These are phyloP conservation scores for Rachicladosporium sp. DNA, from an alignment of 2,329 filamentous ascomycete genomes.

Conservation along the genomic window DNA sequence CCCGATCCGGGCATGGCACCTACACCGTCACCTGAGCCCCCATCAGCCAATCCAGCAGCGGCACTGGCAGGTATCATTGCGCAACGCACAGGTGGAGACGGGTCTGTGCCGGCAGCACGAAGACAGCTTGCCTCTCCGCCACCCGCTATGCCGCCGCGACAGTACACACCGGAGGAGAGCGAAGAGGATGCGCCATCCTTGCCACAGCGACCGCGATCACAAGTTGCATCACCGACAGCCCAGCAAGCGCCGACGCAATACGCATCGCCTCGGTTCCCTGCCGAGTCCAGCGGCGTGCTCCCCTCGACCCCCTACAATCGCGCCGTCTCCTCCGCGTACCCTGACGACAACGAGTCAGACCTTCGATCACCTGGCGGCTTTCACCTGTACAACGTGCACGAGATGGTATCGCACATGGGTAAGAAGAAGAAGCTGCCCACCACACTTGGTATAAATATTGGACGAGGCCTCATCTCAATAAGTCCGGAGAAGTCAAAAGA, in stretches of 20 bases:
- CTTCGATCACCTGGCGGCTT: conserved; percentile 60
- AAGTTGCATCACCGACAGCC: conserved; percentile 34
- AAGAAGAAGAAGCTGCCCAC: conserved; percentile 98
- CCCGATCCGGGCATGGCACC: conserved; percentile 33
- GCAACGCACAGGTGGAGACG: conserved; percentile 30
- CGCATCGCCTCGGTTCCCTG: conserved; percentile 27
- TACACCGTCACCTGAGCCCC: conserved; percentile 20
- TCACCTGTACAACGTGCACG: conserved; percentile 91
- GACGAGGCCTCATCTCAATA: conserved; percentile 83
- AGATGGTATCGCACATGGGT: conserved; percentile 93
- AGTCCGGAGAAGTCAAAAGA: conserved; percentile 74
- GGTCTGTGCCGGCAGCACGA: conserved; percentile 14
- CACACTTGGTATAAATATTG: conserved; percentile 85
- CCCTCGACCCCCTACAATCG: conserved; percentile 46
- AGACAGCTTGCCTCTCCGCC: conserved; percentile 36
- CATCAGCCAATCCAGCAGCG: conserved; percentile 40
- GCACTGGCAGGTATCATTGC: conserved; percentile 43
- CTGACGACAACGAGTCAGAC: conserved; percentile 5
- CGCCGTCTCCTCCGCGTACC: conserved; percentile 21
- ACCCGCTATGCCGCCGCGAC: conserved; percentile 38
- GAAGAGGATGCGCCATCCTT: conserved; percentile 55
- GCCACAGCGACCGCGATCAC: conserved; percentile 50
- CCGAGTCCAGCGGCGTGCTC: conserved; percentile 29
- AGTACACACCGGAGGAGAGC: conserved; percentile 54
- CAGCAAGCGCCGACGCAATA: conserved; percentile 29